These are phyloP conservation scores for Saposhnikovia divaricata DNA, from an alignment of 129 eudicot genomes.

Conservation along the genomic window DNA sequence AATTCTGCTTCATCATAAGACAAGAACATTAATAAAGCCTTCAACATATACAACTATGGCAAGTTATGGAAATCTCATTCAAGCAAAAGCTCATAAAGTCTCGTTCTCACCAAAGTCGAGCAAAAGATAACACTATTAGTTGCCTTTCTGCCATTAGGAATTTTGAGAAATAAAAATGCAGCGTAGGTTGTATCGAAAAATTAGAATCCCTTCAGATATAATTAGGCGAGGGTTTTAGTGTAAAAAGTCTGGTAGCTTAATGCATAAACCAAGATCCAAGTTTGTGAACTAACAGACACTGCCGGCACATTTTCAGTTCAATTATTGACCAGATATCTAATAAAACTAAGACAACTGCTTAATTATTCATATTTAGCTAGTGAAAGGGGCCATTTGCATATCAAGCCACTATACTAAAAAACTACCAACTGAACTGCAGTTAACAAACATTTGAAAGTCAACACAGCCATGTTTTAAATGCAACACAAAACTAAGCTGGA, in stretches of 20 bases:
- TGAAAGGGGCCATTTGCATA: no score
- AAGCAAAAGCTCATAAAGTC: neutral
- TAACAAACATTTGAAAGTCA: no score
- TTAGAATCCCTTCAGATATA: neutral
- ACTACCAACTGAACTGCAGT: no score
- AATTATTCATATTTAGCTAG: no score
- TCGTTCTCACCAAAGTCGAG: neutral
- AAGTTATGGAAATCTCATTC: neutral
- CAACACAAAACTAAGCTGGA: no score
- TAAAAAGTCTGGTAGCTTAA: neutral
- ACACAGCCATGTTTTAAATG: no score
- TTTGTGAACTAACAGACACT: neutral
- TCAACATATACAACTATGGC: neutral
- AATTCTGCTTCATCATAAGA: neutral
- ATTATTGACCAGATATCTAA: no score
- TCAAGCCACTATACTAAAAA: no score
- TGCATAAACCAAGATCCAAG: neutral
- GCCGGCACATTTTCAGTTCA: no score
- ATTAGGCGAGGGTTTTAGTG: neutral
- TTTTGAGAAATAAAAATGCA: neutral
- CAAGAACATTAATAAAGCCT: neutral
- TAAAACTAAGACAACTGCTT: no score
- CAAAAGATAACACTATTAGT: neutral
- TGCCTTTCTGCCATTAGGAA: neutral
- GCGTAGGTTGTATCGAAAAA: neutral